phyloP scores from a whole-genome alignment of 768 basidiomycete genomes.

The Cyclocybe aegerita region DNA sequence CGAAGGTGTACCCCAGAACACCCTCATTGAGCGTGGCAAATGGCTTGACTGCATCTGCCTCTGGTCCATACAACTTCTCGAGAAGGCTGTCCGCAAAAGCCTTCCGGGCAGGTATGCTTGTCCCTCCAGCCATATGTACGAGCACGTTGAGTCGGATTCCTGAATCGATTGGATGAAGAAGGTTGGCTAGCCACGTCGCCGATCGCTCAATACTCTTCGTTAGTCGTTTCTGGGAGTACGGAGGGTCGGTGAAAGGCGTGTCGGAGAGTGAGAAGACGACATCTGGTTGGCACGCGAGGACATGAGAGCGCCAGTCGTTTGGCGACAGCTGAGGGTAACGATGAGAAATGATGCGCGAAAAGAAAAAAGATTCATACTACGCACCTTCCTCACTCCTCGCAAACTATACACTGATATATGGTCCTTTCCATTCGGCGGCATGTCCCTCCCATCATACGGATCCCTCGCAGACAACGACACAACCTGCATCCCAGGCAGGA shows the following conservation, averaged over 20 bases:
- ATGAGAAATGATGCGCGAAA: background rate
- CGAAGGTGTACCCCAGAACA: conserved; percentile 68
- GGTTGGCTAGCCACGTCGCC: conserved; percentile 56
- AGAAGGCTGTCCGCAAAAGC: conserved; percentile 60
- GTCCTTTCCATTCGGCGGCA: conserved; percentile 70
- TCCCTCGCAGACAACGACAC: conserved; percentile 64
- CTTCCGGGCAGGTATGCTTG: conserved; percentile 52
- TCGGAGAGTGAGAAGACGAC: conserved; percentile 72
- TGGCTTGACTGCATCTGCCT: conserved; percentile 49
- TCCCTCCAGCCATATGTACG: conserved; percentile 69
- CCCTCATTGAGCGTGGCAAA: conserved; percentile 64
- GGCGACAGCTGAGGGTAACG: conserved; percentile 45
- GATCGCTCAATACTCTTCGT: conserved; percentile 77
- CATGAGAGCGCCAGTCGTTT: conserved; percentile 55
- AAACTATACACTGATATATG: conserved; percentile 57
- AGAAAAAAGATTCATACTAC: conserved; percentile 8
- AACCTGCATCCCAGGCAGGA: conserved; percentile 43
- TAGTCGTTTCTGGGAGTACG: conserved; percentile 76
- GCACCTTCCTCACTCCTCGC: conserved; percentile 72
- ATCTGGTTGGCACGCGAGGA: conserved; percentile 59
- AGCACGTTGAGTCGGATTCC: conserved; percentile 47
- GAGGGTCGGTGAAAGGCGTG: conserved; percentile 59
- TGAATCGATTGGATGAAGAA: conserved; percentile 38
- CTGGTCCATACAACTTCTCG: conserved; percentile 56
- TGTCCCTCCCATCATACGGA: conserved; percentile 59